Evolutionary conservation across 2,329 filamentous ascomycete genomes (phyloP), one percentile per base, ranked within the genome.

Genomic region (Xylariaceae sp.): DNA sequence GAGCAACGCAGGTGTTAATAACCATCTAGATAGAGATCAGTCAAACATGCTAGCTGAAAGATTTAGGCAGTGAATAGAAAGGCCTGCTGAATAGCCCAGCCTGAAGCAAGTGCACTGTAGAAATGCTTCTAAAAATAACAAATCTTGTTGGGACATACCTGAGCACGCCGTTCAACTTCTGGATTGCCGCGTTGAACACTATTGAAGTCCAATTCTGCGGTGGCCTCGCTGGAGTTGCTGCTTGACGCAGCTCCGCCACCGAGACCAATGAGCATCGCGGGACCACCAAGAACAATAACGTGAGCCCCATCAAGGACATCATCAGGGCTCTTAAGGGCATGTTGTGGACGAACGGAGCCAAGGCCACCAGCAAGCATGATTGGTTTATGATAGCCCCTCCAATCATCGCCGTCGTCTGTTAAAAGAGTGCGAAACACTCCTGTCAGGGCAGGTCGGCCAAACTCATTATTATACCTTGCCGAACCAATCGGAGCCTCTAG

Each of bases 111-210:
- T 30, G 23, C 2, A 13, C 18, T 29, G 15, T 15, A 33, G 16
- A n/a, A 21, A 48, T n/a, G n/a, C n/a, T n/a, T n/a, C n/a, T n/a
- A n/a, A n/a, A n/a, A n/a, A n/a, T n/a, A n/a, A n/a, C n/a, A n/a
- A n/a, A n/a, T n/a, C n/a, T n/a, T n/a, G n/a, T n/a, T n/a, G 3
- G 30, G 16, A 37, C 55, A n/a, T 32, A 58, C 57, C 49, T 99
- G 94, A 2, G 93, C 94, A 64, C 94, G 84, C 58, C 94, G 83
- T 73, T 99, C 91, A 73, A 97, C 93, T 75, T 99, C 94, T 1
- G 94, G 92, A 68, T 99, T 99, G 40, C 93, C 94, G 75, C 94
- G 83, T 75, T 99, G 94, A 26, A 99, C 94, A 76, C 92, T 97
- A 65, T 93, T 91, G 73, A 97, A 99, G 71, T 99, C 94, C 2